Base-by-base conservation (phyloP, 2,329 filamentous ascomycete genomes). In the Penicillium sclerotiorum region DNA sequence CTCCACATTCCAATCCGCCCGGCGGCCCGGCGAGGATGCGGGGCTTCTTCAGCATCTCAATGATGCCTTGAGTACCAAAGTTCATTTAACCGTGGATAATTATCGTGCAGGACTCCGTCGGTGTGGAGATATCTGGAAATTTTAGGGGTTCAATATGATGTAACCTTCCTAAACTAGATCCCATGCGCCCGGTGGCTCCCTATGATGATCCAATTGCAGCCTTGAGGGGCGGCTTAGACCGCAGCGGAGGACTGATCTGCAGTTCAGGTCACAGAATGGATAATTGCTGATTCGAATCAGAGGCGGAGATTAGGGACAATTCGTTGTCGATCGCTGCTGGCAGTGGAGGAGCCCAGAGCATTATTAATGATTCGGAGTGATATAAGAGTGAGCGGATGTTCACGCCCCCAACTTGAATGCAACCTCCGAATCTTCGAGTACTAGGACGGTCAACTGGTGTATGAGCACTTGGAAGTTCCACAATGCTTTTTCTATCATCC, bases 141-240 rank as follows among this genome's bases (percentile, higher is more conserved):
- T n/a, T n/a, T n/a, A n/a, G n/a, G 38, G 38, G 23, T 30, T 15
- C 9, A 18, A 41, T 28, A 32, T 12, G n/a, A 50, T 52, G 45
- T 54, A 43, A 55, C 48, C 50, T 56, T 58, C 52, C 55, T 42
- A 35, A 32, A 12, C 20, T 22, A 53, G 36, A 45, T 49, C 4
- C n/a, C 18, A 28, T 22, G 27, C 43, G 39, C 8, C 39, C 32
- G 21, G 20, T 2, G 36, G 28, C 37, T 52, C 47, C 47, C 48
- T 20, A 5, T 8, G 1, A 23, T 4, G 8, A 15, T 32, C 52
- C 44, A 57, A 53, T 55, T 7, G 28, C 5, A 13, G 20, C 11
- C 18, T 40, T 13, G 35, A n/a, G 4, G 21, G 8, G n/a, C n/a
- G 38, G 18, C 35, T n/a, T 18, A 8, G 20, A 41, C 32, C 17